Conservation (phyloP, 2,329 filamentous ascomycete genomes). For the Cercospora sp. region DNA sequence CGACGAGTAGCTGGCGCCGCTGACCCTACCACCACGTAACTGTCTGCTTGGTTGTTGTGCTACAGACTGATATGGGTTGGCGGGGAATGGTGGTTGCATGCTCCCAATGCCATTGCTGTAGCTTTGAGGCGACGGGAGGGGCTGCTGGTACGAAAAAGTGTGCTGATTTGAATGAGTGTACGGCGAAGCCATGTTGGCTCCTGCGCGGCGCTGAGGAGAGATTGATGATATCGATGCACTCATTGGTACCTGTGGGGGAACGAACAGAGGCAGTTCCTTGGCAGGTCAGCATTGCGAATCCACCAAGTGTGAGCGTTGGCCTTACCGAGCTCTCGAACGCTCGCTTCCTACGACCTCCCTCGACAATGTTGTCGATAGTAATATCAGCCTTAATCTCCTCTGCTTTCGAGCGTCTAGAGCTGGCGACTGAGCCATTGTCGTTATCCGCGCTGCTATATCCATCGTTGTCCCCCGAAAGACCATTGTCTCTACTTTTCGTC, state of each 20-base stretch:
- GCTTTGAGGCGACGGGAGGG: slow-evolving; percentile 81
- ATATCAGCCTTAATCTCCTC: slow-evolving; percentile 96
- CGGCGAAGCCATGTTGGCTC: slow-evolving; percentile 70
- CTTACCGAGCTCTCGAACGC: slow-evolving; percentile 96
- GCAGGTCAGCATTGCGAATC: slow-evolving; percentile 16
- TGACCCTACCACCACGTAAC: slow-evolving; percentile 60
- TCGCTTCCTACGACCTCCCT: slow-evolving; percentile 91
- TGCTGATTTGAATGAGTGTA: slow-evolving; percentile 75
- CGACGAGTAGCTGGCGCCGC: slow-evolving; percentile 42
- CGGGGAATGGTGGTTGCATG: slow-evolving; percentile 27
- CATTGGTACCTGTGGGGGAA: slow-evolving; percentile 88
- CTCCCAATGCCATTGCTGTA: slow-evolving; percentile 46
- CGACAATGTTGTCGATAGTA: slow-evolving; percentile 96
- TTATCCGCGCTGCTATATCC: slow-evolving; percentile 88
- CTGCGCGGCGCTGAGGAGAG: slow-evolving; percentile 80
- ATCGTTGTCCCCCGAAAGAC: slow-evolving; percentile 58
- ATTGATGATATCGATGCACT: slow-evolving; percentile 97
- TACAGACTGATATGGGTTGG: slow-evolving; percentile 29
- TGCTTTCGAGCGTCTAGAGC: slow-evolving; percentile 71
- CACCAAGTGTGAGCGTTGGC: slow-evolving; percentile 28
- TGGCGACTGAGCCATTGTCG: slow-evolving; percentile 69
- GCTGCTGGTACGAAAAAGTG: slow-evolving; percentile 73
- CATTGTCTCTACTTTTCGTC: slow-evolving; percentile 54
- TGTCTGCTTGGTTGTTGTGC: slow-evolving; percentile 44
- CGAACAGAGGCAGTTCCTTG: slow-evolving; percentile 93